Base-by-base conservation (phyloP, 2,329 filamentous ascomycete genomes). In the Xylariaceae sp. region DNA sequence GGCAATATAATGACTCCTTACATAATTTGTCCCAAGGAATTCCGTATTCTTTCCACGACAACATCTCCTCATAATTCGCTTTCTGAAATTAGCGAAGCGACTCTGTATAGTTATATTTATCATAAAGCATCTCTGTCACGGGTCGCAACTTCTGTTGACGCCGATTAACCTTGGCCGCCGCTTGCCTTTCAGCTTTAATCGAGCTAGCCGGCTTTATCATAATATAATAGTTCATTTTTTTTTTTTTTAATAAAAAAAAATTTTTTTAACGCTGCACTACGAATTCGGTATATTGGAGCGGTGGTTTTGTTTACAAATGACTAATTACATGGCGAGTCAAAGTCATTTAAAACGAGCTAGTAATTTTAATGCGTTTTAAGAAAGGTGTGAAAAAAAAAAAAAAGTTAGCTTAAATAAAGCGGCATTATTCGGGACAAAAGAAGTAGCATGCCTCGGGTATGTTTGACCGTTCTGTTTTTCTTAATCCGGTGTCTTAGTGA, bases 151-250 rank as follows among this genome's bases (percentile, higher is more conserved):
- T 2, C 27, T 59, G 53, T 13, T 53, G 53, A 7, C 50, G 42
- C 35, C 57, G 41, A 24, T 57, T 55, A 2, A 59, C 43, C 15
- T 47, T 48, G 23, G 50, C 53, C 4, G 50, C 50, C n/a, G 46
- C 57, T 24, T 57, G 53, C 6, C 3, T 26, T 20, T 59, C 53
- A 21, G 37, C 43, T 2, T 45, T 26, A 2, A 32, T 42, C 11
- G 32, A 20, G 5, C 57, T 20, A 20, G 53, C 53, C 32, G 43
- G 53, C 39, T 59, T 50, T 20, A 57, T 49, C 49, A 59, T 30
- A 13, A 59, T 21, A 42, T 46, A 57, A 24, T 59, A 59, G 15
- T 57, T 57, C 11, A 50, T 53, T 42, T 46, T 50, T 39, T 59
- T n/a, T n/a, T n/a, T n/a, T n/a, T n/a, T n/a, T n/a, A n/a, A n/a